Conservation (phyloP, 768 basidiomycete genomes). For the Lactarius trivialis region DNA sequence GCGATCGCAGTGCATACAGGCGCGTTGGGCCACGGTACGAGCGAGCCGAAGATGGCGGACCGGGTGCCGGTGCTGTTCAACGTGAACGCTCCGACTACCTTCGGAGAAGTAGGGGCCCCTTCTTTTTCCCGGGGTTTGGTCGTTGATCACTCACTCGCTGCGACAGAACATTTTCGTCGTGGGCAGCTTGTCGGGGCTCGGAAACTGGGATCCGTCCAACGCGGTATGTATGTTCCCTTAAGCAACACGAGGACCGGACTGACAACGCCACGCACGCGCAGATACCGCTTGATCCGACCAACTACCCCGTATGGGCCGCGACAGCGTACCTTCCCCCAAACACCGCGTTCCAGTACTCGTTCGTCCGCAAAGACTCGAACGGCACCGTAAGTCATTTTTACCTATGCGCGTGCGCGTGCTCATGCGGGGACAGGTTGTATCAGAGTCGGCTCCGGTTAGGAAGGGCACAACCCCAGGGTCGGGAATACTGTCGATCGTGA, state of each 20-base stretch:
- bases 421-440: conserved; percentile 32
- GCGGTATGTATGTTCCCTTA: conserved; percentile 34
- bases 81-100: conserved; percentile 50
- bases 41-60: background rate
- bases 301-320: conserved; percentile 49
- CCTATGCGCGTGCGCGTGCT: background rate
- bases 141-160: background rate
- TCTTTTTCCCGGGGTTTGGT: background rate
- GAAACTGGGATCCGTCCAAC: conserved; percentile 42
- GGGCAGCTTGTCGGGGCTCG: conserved; percentile 50
- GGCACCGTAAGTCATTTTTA: conserved; percentile 38
- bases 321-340: conserved; percentile 44
- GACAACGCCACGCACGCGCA: conserved; percentile 19
- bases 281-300: conserved; percentile 47
- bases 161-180: conserved; percentile 52
- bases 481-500: conserved; percentile 32
- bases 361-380: conserved; percentile 48
- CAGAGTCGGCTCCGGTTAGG: conserved; percentile 59
- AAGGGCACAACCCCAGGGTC: conserved; percentile 34
- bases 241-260: background rate
- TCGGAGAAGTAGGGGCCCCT: conserved; percentile 51
- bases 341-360: conserved; percentile 52
- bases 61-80: conserved; percentile 31
- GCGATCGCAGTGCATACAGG: conserved; percentile 27
- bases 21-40: conserved; percentile 4